These are phyloP conservation scores for Suhomyces canberraensis DNA, from an alignment of 805 yeast species.

Conservation along the genomic window DNA sequence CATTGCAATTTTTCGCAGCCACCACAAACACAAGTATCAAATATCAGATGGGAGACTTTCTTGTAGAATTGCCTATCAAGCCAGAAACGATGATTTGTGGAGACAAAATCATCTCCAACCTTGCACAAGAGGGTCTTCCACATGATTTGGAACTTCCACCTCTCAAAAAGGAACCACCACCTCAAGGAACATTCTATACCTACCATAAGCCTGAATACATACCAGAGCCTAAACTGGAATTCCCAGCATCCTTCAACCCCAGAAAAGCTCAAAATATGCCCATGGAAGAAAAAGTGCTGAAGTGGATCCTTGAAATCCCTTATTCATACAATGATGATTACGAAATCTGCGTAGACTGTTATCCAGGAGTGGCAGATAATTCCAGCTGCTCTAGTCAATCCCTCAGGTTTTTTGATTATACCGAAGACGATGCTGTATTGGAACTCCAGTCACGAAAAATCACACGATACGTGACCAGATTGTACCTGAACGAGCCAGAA, in stretches of 20 bases:
- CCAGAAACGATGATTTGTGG: no score
- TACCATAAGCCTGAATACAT: no score
- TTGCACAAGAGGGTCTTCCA: no score
- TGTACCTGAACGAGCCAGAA: slow-evolving; percentile 28
- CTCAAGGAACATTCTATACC: no score
- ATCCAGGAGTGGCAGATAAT: slow-evolving; percentile 43
- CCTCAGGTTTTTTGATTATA: slow-evolving; percentile 11
- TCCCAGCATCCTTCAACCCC: slow-evolving; percentile 67
- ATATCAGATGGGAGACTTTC: no score
- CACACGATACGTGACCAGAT: slow-evolving; percentile 41
- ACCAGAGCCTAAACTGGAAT: no score
- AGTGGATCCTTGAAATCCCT: slow-evolving; percentile 64
- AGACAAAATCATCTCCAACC: no score
- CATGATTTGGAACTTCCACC: no score
- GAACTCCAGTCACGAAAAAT: slow-evolving; percentile 54
- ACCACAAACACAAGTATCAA: no score
- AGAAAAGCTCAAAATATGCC: slow-evolving; percentile 62
- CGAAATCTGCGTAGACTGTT: slow-evolving; percentile 41
- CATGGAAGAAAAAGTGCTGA: slow-evolving; percentile 58
- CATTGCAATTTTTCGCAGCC: no score
- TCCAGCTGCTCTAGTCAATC: slow-evolving; percentile 16
- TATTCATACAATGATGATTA: slow-evolving; percentile 25
- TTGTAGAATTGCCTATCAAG: no score
- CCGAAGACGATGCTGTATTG: slow-evolving; percentile 43
- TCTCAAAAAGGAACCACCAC: no score